Evolutionary conservation across 192 early-diverging fungal species (phyloP).

Genomic region (Umbelopsis sp.): DNA sequence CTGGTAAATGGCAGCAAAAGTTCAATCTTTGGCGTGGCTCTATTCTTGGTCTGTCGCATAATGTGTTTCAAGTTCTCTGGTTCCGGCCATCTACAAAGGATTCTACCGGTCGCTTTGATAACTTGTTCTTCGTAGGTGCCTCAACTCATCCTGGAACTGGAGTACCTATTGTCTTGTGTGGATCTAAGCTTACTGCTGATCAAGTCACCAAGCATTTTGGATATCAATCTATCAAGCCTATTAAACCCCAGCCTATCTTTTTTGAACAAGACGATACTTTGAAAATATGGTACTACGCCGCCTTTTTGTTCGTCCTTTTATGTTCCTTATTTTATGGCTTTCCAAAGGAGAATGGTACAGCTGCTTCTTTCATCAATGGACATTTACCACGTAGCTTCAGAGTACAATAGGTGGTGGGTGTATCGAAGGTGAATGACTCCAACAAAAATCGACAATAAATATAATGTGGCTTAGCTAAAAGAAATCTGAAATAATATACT

Average conservation of each 20-base stretch:
- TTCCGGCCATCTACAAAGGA: constrained; percentile 55
- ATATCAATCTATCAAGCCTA: background rate
- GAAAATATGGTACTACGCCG: background rate
- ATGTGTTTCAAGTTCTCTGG: constrained; percentile 53
- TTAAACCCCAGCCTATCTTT: background rate
- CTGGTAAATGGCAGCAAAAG: constrained; percentile 52
- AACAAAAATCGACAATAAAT: too few relatives aligned
- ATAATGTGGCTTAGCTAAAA: constrained; percentile 7
- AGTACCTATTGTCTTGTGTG: constrained; percentile 59
- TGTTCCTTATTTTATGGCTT: constrained; percentile 2
- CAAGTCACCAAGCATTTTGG: constrained; percentile 42
- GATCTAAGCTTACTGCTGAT: constrained; percentile 49
- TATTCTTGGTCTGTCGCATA: constrained; percentile 56
- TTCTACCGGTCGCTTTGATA: constrained; percentile 43
- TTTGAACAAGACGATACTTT: background rate
- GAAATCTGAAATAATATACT: background rate
- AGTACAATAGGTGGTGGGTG: background rate
- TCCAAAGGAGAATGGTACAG: background rate
- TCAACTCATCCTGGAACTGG: constrained; percentile 64
- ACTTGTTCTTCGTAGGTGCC: constrained; percentile 63
- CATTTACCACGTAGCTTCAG: background rate
- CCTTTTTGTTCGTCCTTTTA: background rate
- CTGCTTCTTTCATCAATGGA: constrained; percentile 8
- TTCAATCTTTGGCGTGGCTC: constrained; percentile 59
- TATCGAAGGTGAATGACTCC: too few relatives aligned